Conservation (phyloP, 2,329 filamentous ascomycete genomes). For the Thelonectria olida region DNA sequence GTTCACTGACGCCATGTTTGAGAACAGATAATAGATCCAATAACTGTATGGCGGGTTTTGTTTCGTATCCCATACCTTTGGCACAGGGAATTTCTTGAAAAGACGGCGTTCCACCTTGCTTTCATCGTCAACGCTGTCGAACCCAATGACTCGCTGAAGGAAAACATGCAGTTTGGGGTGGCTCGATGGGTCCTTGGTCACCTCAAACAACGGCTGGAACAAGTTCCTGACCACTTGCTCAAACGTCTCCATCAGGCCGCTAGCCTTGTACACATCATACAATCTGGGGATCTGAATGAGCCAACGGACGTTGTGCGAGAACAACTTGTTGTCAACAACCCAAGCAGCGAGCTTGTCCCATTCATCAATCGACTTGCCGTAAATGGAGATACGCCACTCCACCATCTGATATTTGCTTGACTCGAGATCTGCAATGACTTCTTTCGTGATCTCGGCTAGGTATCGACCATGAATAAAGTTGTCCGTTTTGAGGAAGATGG, state of each 20-base stretch:
- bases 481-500: constrained; percentile 99
- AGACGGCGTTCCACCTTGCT: constrained; percentile 94
- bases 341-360: constrained; percentile 98
- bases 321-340: constrained; percentile 98
- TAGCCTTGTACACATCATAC: constrained; percentile 95
- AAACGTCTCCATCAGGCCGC: constrained; percentile 85
- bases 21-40: constrained; percentile 97
- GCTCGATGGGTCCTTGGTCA: constrained; percentile 84
- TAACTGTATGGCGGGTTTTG: constrained; percentile 99
- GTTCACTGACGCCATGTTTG: constrained; percentile 93
- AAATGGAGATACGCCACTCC: constrained; percentile 98
- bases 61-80: constrained; percentile 86
- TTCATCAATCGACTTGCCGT: constrained; percentile 89
- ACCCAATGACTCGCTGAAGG: constrained; percentile 92
- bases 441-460: constrained; percentile 95
- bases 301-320: constrained; percentile 98
- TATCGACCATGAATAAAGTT: constrained; percentile 97
- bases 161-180: constrained; percentile 96
- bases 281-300: constrained; percentile 93
- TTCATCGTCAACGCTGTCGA: constrained; percentile 98
- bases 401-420: constrained; percentile 99
- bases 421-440: constrained; percentile 96
- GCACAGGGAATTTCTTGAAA: constrained; percentile 95
- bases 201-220: constrained; percentile 94
- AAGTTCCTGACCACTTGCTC: constrained; percentile 91